Conservation (phyloP, 1,139 yeast genomes). For the Hyphopichia wangnamkhiaoensis region DNA sequence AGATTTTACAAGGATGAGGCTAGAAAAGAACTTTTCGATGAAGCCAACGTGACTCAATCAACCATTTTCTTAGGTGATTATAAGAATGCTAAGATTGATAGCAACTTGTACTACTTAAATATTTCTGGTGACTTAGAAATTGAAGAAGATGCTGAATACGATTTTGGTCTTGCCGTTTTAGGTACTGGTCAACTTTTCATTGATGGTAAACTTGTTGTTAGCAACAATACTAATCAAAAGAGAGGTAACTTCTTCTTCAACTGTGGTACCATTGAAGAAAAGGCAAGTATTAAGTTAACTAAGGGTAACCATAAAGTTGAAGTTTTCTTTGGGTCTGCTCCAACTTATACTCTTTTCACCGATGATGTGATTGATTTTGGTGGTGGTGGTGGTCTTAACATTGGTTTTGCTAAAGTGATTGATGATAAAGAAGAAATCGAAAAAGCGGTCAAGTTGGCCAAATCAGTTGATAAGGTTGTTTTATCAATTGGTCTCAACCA, state of each 20-base stretch:
- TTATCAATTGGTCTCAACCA: constrained; percentile 43
- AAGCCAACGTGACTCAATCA: constrained; percentile 30
- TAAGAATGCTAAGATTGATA: constrained; percentile 26
- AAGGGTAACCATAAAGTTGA: constrained; percentile 44
- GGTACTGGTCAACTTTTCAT: constrained; percentile 58
- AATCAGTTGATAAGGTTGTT: constrained; percentile 36
- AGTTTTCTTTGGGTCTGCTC: constrained; percentile 52
- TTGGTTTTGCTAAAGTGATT: constrained; percentile 23
- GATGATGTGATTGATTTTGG: constrained; percentile 17
- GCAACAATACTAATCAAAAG: constrained; percentile 54
- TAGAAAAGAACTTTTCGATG: constrained; percentile 39
- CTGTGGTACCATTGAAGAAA: constrained; percentile 54
- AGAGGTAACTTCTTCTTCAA: constrained; percentile 47
- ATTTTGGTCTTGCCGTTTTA: constrained; percentile 49
- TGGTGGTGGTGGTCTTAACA: constrained; percentile 35
- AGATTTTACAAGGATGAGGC: constrained; percentile 37
- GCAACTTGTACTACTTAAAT: constrained; percentile 38
- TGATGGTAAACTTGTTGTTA: constrained; percentile 54
- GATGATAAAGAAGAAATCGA: constrained; percentile 22
- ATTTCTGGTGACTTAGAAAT: constrained; percentile 45
- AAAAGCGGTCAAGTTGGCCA: constrained; percentile 32
- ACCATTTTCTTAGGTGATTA: constrained; percentile 51
- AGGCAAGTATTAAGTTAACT: constrained; percentile 31
- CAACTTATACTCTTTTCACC: constrained; percentile 29
- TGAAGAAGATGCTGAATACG: constrained; percentile 49